These are phyloP conservation scores for Apostasia shenzhenica DNA, from an alignment of 106 monocot genomes.

Conservation along the genomic window DNA sequence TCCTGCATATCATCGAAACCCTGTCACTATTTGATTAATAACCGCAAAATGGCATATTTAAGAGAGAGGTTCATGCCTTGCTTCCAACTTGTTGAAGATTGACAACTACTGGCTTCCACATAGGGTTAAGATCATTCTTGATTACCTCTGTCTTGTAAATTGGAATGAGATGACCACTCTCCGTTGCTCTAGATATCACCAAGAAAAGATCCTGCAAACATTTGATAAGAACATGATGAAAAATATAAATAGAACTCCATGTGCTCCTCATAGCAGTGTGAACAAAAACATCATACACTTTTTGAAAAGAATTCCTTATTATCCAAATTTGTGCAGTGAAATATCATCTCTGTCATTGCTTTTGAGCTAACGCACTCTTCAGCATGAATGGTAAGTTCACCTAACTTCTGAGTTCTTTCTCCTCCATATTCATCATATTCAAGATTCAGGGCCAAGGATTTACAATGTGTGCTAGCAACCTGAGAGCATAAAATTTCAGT, in stretches of 20 bases:
- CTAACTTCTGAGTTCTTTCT: constrained; percentile 23
- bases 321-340: constrained; percentile 71
- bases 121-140: constrained; percentile 93
- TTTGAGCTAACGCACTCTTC: constrained; percentile 66
- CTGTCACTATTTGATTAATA: background rate
- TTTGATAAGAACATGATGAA: constrained; percentile 3
- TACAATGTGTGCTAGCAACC: constrained; percentile 55
- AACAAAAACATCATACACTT: constrained; percentile 54
- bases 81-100: constrained; percentile 91
- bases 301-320: constrained; percentile 93
- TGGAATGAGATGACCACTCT: constrained; percentile 62
- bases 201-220: constrained; percentile 83
- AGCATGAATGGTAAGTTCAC: constrained; percentile 63
- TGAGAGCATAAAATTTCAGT: constrained; percentile 13
- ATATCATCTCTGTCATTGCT: constrained; percentile 53
- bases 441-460: constrained; percentile 58
- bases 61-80: constrained; percentile 42
- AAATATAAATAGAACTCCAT: background rate
- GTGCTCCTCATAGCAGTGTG: background rate
- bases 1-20: constrained; percentile 31
- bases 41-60: background rate
- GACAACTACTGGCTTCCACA: constrained; percentile 65
- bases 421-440: constrained; percentile 27
- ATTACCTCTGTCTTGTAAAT: constrained; percentile 90
- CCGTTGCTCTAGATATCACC: constrained; percentile 67